phyloP scores from a whole-genome alignment of 805 yeast genomes.

The Clavispora vitiphila region DNA sequence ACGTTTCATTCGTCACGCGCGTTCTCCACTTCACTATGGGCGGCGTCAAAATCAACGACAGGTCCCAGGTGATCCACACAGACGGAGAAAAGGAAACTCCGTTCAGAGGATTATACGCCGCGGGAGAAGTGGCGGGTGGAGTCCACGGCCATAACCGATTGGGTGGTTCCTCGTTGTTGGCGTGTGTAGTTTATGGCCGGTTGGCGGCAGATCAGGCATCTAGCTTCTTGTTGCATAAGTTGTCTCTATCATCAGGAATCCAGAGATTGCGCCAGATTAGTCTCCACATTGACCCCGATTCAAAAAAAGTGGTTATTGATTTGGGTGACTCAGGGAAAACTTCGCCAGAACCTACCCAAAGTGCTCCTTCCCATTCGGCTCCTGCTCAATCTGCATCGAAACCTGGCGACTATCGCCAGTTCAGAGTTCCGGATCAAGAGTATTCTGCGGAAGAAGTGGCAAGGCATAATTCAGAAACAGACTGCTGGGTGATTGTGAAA shows the following conservation, averaged over 20 bases:
- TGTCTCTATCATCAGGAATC: constrained; percentile 5
- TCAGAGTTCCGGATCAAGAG: constrained; percentile 45
- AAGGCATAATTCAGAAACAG: constrained; percentile 39
- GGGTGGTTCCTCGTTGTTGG: constrained; percentile 41
- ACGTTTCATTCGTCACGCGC: constrained; percentile 51
- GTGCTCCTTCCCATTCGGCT: neutral
- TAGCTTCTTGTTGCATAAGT: constrained; percentile 18
- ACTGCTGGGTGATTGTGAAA: constrained; percentile 53
- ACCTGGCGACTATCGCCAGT: constrained; percentile 12
- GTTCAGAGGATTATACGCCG: constrained; percentile 36
- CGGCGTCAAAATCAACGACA: constrained; percentile 52
- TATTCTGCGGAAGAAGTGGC: constrained; percentile 43
- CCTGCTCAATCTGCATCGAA: neutral
- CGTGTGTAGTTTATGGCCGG: constrained; percentile 42
- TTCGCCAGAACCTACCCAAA: neutral
- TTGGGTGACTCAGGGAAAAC: constrained; percentile 15
- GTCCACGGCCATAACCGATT: constrained; percentile 42
- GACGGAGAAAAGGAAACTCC: constrained; percentile 19
- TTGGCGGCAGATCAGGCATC: constrained; percentile 40
- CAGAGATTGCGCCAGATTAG: constrained; percentile 15
- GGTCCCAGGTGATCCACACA: constrained; percentile 35
- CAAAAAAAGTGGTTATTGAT: constrained; percentile 32
- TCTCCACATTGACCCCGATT: constrained; percentile 23
- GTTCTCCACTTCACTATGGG: constrained; percentile 70
- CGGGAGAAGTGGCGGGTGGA: constrained; percentile 45